Evolutionary conservation across 129 eudicot genomes (phyloP).

Genomic region (Helianthus annuus): DNA sequence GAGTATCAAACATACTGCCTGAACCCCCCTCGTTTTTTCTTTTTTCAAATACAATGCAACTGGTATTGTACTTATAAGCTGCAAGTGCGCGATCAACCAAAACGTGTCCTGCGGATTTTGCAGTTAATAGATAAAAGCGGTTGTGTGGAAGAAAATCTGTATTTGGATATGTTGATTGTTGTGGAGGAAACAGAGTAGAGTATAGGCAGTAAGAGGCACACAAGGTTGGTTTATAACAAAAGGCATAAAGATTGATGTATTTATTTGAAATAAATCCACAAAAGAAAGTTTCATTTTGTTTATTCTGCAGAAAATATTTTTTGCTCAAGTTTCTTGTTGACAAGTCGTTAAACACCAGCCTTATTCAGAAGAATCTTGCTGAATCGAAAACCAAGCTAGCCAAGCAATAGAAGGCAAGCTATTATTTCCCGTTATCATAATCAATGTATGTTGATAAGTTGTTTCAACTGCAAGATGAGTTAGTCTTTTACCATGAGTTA

Average conservation of each 20-base stretch:
- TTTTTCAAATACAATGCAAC: constrained; percentile 37
- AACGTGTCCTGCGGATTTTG: background rate
- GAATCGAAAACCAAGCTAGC: background rate
- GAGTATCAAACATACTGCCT: constrained; percentile 58
- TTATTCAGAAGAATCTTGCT: constrained; percentile 35
- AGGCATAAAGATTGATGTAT: background rate
- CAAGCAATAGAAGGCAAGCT: background rate
- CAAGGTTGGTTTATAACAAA: constrained; percentile 41
- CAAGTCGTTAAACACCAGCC: constrained; percentile 36
- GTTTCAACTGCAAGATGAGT: too few species aligned
- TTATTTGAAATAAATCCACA: background rate
- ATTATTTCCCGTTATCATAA: too few species aligned
- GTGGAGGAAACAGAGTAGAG: constrained; percentile 52
- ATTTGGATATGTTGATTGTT: constrained; percentile 22
- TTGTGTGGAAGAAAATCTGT: constrained; percentile 29
- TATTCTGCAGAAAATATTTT: constrained; percentile 46
- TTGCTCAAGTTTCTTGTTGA: constrained; percentile 51
- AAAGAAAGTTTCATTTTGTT: background rate
- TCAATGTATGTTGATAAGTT: too few species aligned
- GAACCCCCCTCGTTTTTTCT: constrained; percentile 35
- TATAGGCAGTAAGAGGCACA: constrained; percentile 48
- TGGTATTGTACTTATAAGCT: constrained; percentile 47
- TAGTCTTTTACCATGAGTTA: too few species aligned
- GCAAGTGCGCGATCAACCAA: constrained; percentile 8
- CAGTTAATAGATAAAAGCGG: constrained; percentile 6